phyloP scores from a whole-genome alignment of 345 rosid genomes.

The Hibiscus tridactylites region DNA sequence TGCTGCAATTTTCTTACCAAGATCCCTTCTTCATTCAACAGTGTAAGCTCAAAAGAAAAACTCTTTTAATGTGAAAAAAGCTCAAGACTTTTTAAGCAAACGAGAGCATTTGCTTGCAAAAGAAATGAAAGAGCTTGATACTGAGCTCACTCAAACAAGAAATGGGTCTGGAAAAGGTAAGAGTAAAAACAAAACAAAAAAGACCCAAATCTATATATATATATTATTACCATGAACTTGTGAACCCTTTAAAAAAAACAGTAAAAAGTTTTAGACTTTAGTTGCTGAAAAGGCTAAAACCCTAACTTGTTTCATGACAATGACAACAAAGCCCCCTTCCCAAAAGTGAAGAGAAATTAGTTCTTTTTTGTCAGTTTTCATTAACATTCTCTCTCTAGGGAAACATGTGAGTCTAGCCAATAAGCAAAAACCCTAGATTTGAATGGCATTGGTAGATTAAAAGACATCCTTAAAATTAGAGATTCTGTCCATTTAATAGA shows the following conservation, averaged over 20 bases:
- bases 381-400: background rate
- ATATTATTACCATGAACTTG: no score
- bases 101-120: slow-evolving; percentile 13
- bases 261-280: background rate
- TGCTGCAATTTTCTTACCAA: slow-evolving; percentile 27
- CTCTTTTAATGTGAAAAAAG: slow-evolving; percentile 4
- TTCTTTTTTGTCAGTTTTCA: slow-evolving; percentile 15
- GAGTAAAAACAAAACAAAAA: background rate
- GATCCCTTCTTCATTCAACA: slow-evolving; percentile 33
- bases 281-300: slow-evolving; percentile 18
- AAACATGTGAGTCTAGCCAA: background rate
- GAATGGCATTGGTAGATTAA: background rate
- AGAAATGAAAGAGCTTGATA: slow-evolving; percentile 11
- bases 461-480: background rate
- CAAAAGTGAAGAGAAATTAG: background rate
- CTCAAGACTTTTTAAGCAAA: slow-evolving; percentile 26
- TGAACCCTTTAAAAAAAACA: background rate
- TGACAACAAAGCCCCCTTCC: slow-evolving; percentile 22
- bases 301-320: slow-evolving; percentile 22
- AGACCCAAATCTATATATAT: no score
- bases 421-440: background rate
- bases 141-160: slow-evolving; percentile 13
- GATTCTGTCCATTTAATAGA: background rate
- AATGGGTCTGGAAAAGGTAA: slow-evolving; percentile 12
- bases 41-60: slow-evolving; percentile 25